Evolutionary conservation across 2,329 filamentous ascomycete species (phyloP).

Genomic region (Fusarium miscanthi): DNA sequence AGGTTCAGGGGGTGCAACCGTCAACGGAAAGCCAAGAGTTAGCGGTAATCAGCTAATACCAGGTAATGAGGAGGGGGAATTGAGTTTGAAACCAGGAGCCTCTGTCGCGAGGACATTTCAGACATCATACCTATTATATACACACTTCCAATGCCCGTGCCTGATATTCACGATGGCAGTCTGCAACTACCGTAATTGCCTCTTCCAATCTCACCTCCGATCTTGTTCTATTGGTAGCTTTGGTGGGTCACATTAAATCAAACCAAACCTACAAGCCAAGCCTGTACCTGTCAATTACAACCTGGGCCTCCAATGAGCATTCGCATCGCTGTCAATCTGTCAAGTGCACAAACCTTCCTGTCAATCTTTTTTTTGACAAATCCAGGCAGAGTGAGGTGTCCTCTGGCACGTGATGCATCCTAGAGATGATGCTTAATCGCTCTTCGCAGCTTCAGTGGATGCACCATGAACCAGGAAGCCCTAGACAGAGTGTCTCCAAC

Average conservation of each 20-base stretch:
- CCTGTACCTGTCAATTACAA: not conserved
- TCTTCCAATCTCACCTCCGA: not conserved
- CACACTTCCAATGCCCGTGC: not conserved
- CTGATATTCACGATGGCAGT: not conserved
- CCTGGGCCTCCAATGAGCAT: constrained; percentile 16
- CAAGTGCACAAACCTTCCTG: not conserved
- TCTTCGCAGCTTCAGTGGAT: not conserved
- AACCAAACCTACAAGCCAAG: not conserved
- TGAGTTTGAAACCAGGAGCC: not conserved
- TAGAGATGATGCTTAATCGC: not conserved
- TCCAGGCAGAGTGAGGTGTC: not conserved
- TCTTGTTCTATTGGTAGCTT: not conserved
- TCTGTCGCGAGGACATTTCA: not conserved
- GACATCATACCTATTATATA: not conserved
- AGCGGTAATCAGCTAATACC: not conserved
- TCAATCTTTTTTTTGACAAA: not conserved
- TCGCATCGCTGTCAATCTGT: constrained; percentile 1
- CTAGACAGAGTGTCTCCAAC: not conserved
- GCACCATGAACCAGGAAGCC: not conserved
- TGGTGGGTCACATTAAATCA: constrained; percentile 20
- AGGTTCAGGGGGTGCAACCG: constrained; percentile 21
- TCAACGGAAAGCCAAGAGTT: not conserved
- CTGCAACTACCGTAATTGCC: not conserved
- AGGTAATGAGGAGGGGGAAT: not conserved
- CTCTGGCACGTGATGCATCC: not conserved